Evolutionary conservation across 495 filamentous ascomycete genomes (phyloP).

Genomic region (Trichocladium antarcticum): DNA sequence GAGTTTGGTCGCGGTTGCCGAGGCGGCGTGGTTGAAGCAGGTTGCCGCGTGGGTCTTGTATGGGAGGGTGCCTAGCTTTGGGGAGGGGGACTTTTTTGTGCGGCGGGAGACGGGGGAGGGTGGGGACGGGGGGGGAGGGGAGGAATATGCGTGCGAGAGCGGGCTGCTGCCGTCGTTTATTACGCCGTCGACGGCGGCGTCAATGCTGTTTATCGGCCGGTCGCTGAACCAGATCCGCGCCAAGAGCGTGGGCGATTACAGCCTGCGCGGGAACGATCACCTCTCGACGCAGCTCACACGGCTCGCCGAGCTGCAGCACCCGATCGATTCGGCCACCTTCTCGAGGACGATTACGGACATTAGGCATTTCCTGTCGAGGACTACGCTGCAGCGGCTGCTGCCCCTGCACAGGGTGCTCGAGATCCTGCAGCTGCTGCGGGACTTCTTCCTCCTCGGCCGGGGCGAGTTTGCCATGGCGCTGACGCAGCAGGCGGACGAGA

Average conservation of each 20-base stretch:
- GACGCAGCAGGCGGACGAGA: constrained; percentile 70
- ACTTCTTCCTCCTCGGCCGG: constrained; percentile 76
- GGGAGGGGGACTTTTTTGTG: constrained; percentile 77
- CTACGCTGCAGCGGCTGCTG: constrained; percentile 65
- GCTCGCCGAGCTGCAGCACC: constrained; percentile 59
- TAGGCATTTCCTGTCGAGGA: constrained; percentile 67
- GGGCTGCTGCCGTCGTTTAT: constrained; percentile 68
- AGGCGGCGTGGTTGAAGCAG: constrained; percentile 85
- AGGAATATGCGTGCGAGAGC: constrained; percentile 26
- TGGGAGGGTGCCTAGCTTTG: constrained; percentile 63
- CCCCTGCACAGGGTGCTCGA: constrained; percentile 66
- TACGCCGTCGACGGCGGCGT: constrained; percentile 57
- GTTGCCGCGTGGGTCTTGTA: constrained; percentile 82
- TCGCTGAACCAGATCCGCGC: constrained; percentile 70
- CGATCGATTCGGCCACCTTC: constrained; percentile 59
- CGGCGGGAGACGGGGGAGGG: constrained; percentile 20
- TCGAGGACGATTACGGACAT: constrained; percentile 63
- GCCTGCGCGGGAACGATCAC: constrained; percentile 48
- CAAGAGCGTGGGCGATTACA: constrained; percentile 37
- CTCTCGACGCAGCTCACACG: constrained; percentile 61
- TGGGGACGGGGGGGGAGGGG: constrained; percentile 14
- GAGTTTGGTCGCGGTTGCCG: constrained; percentile 61
- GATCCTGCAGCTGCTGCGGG: constrained; percentile 61
- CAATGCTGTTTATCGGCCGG: constrained; percentile 83
- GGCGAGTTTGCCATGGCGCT: constrained; percentile 87